A percentile compares a stretch with the other conserved stretches of the same genome.
These are phyloP conservation scores for Pseudognaphalium luteoalbum DNA, from an alignment of 129 eudicot genomes.

Conservation along the genomic window DNA sequence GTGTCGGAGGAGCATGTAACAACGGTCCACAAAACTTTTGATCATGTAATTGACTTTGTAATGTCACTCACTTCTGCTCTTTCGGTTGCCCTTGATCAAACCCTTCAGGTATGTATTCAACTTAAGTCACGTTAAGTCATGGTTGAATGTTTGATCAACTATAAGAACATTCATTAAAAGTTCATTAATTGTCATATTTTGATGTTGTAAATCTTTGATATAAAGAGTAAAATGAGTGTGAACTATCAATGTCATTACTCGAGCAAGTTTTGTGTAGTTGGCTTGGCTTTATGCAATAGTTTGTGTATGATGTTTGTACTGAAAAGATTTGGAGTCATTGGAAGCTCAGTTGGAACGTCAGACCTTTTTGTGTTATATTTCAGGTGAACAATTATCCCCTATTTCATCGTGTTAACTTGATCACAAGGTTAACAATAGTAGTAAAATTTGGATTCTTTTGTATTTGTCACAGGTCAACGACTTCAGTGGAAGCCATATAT, in stretches of 20 bases:
- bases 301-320: conserved; percentile 22
- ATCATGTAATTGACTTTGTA: conserved; percentile 33
- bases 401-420: not conserved
- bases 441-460: not conserved
- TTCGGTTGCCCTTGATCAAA: conserved; percentile 18
- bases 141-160: too few relatives aligned
- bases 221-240: conserved; percentile 30
- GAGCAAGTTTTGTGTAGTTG: conserved; percentile 17
- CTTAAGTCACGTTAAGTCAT: too few relatives aligned
- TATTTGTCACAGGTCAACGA: conserved; percentile 43
- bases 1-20: not conserved
- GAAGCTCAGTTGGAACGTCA: conserved; percentile 49
- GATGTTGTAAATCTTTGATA: not conserved
- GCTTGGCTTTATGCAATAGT: conserved; percentile 33
- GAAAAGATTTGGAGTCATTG: conserved; percentile 50
- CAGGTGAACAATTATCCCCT: conserved; percentile 29
- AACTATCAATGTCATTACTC: conserved; percentile 43
- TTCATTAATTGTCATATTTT: not conserved
- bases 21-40: conserved; percentile 15
- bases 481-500: conserved; percentile 32
- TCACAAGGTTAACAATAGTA: not conserved
- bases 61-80: conserved; percentile 28
- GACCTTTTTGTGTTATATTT: conserved; percentile 26
- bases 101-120: conserved; percentile 31
- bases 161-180: too few relatives aligned